A percentile compares a stretch with the other conserved stretches of the same genome.
phyloP scores from a whole-genome alignment of 805 yeast species.

The Cyberlindnera veronae region DNA sequence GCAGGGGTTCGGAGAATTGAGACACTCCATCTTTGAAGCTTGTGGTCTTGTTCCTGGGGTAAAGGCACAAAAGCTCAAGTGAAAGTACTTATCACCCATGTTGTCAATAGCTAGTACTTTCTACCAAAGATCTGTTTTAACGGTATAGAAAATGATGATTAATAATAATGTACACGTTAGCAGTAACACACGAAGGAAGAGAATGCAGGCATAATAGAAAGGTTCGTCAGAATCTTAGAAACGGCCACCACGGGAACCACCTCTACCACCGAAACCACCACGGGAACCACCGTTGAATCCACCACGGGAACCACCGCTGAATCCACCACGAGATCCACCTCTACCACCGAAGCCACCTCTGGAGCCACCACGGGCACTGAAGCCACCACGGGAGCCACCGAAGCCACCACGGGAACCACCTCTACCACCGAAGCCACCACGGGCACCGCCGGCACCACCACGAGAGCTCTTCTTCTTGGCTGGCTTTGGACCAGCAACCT shows the following conservation, averaged over 20 bases:
- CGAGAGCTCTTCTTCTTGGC: slow-evolving; percentile 63
- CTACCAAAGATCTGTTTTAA: not conserved
- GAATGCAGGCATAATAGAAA: slow-evolving; percentile 6
- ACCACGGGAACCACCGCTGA: slow-evolving; percentile 19
- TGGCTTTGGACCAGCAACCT: slow-evolving; percentile 78
- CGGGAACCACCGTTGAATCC: slow-evolving; percentile 19
- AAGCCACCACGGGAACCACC: slow-evolving; percentile 36
- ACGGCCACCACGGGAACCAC: slow-evolving; percentile 23
- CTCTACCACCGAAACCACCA: slow-evolving; percentile 27
- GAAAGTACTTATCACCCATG: not conserved
- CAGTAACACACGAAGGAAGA: slow-evolving; percentile 1
- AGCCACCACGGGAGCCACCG: slow-evolving; percentile 49
- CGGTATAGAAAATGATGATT: slow-evolving; percentile 3
- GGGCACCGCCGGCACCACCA: slow-evolving; percentile 49
- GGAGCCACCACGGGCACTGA: slow-evolving; percentile 31
- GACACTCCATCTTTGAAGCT: slow-evolving; percentile 48
- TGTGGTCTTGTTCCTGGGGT: slow-evolving; percentile 40
- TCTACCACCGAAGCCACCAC: slow-evolving; percentile 31
- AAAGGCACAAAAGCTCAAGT: slow-evolving; percentile 20
- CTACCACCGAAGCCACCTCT: slow-evolving; percentile 28
- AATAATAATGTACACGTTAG: slow-evolving; percentile 16
- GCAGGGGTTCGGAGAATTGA: slow-evolving; percentile 52
- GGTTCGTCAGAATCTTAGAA: slow-evolving; percentile 15
- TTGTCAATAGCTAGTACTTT: not conserved
- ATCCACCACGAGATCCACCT: slow-evolving; percentile 23